Conservation (phyloP, 352 stramenopile genomes). For the Globisporangium solare region DNA sequence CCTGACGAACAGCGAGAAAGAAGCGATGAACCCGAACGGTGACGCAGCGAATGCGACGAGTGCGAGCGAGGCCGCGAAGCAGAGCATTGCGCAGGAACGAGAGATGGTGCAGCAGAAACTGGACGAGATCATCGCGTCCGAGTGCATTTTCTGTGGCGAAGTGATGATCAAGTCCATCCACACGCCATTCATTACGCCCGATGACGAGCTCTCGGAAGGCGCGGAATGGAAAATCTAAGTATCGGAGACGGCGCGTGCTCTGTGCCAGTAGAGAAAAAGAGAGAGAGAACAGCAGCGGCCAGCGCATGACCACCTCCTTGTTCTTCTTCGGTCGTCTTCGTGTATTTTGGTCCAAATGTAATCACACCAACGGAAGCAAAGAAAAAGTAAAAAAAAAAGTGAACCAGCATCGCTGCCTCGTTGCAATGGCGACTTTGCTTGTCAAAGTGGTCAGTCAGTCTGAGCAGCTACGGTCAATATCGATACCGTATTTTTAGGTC, state of each 20-base stretch:
- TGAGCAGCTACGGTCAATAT: too few relatives aligned
- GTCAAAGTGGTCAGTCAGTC: not conserved
- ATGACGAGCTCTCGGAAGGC: slow-evolving; percentile 79
- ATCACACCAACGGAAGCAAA: too few relatives aligned
- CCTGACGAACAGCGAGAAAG: slow-evolving; percentile 64
- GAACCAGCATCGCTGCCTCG: too few relatives aligned
- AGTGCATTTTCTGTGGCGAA: slow-evolving; percentile 93
- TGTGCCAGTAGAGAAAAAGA: too few relatives aligned
- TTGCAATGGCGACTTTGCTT: slow-evolving; percentile 1
- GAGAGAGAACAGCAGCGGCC: too few relatives aligned
- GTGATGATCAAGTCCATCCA: slow-evolving; percentile 96
- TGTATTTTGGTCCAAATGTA: not conserved
- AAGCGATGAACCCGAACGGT: slow-evolving; percentile 47
- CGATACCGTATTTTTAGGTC: slow-evolving; percentile 4
- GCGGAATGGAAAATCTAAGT: slow-evolving; percentile 81
- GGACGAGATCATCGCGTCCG: slow-evolving; percentile 91
- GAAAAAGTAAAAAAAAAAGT: too few relatives aligned
- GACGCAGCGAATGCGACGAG: slow-evolving; percentile 34
- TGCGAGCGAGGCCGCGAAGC: slow-evolving; percentile 58
- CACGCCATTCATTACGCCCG: slow-evolving; percentile 86
- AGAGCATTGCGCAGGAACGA: slow-evolving; percentile 78
- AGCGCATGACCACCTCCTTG: not conserved
- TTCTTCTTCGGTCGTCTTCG: not conserved
- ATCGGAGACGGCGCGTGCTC: too few relatives aligned
- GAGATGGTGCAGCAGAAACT: slow-evolving; percentile 91